A percentile compares a stretch with the other conserved stretches of the same genome.
Conservation (phyloP, 1,284 basidiomycete genomes). For the Rhodotorula sp. region DNA sequence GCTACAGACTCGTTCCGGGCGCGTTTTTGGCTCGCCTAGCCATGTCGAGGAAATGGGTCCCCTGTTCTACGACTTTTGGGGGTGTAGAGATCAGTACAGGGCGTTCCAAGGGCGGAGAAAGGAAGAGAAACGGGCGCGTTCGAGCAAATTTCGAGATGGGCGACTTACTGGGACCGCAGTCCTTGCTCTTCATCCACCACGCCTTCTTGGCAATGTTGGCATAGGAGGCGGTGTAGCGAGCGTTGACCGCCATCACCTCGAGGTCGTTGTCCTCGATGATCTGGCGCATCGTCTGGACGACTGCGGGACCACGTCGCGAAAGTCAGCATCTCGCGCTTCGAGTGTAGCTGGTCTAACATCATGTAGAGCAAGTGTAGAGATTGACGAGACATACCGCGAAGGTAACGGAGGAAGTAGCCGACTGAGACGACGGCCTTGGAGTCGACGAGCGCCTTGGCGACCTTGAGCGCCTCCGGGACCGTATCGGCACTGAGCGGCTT, state of each 20-base stretch:
- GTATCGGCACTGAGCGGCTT: slow-evolving; percentile 45
- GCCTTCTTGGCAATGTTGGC: slow-evolving; percentile 70
- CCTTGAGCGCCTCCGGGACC: slow-evolving; percentile 52
- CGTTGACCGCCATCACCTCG: slow-evolving; percentile 95
- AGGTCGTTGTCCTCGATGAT: slow-evolving; percentile 93
- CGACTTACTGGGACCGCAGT: slow-evolving; percentile 66
- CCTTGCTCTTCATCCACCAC: slow-evolving; percentile 97
- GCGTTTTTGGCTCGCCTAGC: neutral
- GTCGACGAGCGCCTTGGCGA: slow-evolving; percentile 88
- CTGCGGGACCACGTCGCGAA: slow-evolving; percentile 45
- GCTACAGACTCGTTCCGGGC: neutral
- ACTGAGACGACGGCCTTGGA: slow-evolving; percentile 80
- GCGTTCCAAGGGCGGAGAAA: neutral
- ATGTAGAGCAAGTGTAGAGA: neutral
- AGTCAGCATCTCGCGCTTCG: neutral
- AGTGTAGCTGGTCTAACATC: slow-evolving; percentile 1
- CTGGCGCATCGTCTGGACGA: slow-evolving; percentile 96
- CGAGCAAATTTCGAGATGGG: neutral
- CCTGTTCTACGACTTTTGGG: slow-evolving; percentile 75
- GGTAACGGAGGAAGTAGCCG: slow-evolving; percentile 87
- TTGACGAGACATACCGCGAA: slow-evolving; percentile 54
- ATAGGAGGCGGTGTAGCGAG: slow-evolving; percentile 83
- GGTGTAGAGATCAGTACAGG: neutral
- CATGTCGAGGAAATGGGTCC: slow-evolving; percentile 65
- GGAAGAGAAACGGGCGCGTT: neutral